These are phyloP conservation scores for Trichophyton simii DNA, from an alignment of 2,329 filamentous ascomycete species.

Conservation along the genomic window DNA sequence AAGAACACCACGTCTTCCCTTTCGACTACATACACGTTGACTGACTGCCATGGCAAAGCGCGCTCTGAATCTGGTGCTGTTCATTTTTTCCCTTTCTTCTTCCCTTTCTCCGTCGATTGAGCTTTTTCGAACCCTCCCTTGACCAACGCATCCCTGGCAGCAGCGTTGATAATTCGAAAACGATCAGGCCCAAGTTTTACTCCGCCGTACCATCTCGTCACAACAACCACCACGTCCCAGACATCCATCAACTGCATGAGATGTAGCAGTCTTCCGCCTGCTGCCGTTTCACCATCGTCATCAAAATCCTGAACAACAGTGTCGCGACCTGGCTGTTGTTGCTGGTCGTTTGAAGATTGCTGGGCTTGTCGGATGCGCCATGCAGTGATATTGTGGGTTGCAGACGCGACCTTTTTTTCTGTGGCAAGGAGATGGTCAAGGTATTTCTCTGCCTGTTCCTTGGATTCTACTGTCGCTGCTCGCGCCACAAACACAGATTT, in stretches of 20 bases:
- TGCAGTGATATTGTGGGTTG: slow-evolving; percentile 90
- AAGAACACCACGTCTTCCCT: background rate
- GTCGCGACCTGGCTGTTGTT: background rate
- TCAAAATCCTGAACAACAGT: slow-evolving; percentile 75
- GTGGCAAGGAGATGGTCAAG: slow-evolving; percentile 64
- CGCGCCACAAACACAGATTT: slow-evolving; percentile 83
- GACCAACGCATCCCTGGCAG: slow-evolving; percentile 71
- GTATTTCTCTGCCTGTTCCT: slow-evolving; percentile 57
- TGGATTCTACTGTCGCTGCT: slow-evolving; percentile 55
- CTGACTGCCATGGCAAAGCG: background rate
- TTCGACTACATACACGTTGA: background rate
- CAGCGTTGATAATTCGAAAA: slow-evolving; percentile 80
- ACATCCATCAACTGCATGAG: slow-evolving; percentile 90
- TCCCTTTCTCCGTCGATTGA: slow-evolving; percentile 44
- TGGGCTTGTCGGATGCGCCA: slow-evolving; percentile 58
- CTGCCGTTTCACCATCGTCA: slow-evolving; percentile 90
- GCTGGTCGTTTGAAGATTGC: slow-evolving; percentile 6
- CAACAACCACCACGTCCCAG: slow-evolving; percentile 85
- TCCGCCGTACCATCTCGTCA: slow-evolving; percentile 91
- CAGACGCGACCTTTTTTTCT: slow-evolving; percentile 72
- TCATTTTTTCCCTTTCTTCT: slow-evolving; percentile 26
- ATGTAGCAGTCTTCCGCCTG: slow-evolving; percentile 71
- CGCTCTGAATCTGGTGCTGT: background rate
- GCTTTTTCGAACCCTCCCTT: slow-evolving; percentile 54
- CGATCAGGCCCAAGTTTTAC: slow-evolving; percentile 76